Base-by-base conservation (phyloP, 2,329 filamentous ascomycete species). In the Saccharata proteae region DNA sequence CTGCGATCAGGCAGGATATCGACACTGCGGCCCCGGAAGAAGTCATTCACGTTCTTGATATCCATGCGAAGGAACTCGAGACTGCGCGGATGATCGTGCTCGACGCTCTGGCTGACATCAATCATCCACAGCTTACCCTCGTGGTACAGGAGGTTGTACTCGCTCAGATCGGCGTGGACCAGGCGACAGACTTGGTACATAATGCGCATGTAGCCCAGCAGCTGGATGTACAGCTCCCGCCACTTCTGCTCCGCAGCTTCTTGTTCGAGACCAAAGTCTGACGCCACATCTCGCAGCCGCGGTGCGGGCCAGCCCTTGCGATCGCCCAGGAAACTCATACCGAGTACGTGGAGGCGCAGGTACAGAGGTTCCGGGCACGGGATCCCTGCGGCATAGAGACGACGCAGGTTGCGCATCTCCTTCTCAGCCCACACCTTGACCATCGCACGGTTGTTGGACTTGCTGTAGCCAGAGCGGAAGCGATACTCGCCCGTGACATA, bases 391-490 rank as follows among this genome's bases (percentile, higher is more conserved):
- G 74, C 64, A 55, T 92, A 66, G 39, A 98, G 78, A 34, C 90
- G 71, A 43, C 84, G 77, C 48, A 98, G 59, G 58, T 98, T 98
- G 24, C 90, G 74, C 63, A 92, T 93, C 60, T 98, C 90, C 61
- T 98, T 98, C 61, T 98, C 88, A 0, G 92, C 92, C 90, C 90
- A 98, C 15, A 94, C 67, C 58, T 93, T 93, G 43, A 98, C 88
- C 88, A 96, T 96, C 43, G 88, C 85, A 29, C 86, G 74, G 61
- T 85, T 93, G 59, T 85, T 93, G 43, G 80, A 80, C 65, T 94
- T 96, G 60, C 88, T 90, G 52, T 88, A 90, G 29, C 88, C 88
- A 39, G 76, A 70, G 44, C 83, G 74, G 65, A 98, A 98, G 15
- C 90, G 71, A 59, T 86, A 85, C 59, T 98, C 90, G 42, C 90